Base-by-base conservation (phyloP, 768 basidiomycete species). In the Tricholoma sp. region DNA sequence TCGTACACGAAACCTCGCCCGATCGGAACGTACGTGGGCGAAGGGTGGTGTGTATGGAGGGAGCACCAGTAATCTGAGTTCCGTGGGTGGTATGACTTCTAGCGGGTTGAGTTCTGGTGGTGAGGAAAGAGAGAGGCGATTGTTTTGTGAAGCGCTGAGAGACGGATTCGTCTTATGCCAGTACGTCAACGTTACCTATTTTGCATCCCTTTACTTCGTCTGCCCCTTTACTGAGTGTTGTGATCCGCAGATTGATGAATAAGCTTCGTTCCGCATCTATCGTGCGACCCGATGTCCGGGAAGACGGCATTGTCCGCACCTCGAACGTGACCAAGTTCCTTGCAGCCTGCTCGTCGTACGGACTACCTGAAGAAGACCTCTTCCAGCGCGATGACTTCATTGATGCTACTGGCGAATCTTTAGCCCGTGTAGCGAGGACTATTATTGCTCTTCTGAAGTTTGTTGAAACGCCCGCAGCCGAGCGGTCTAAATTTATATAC, bases 151-250 rank as follows among this genome's bases (percentile, higher is more conserved):
- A 53, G 84, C 89, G 0, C 67, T 95, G 54, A 73, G 84, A 63
- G 94, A 96, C 72, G 94, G 94, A 1, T 88, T 85, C 68, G 81
- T 95, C 18, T 78, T 96, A 20, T 94, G 94, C 84, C 86, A 91
- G 94, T 95, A 66, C 74, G 93, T 85, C 34, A 59, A 47, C 52
- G 39, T 50, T 55, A 17, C 49, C 20, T 36, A 53, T 61, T 51
- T 41, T 66, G 54, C 57, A 44, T 64, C 45, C 63, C 58, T 63
- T 29, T 52, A n/a, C 36, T 48, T 47, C 20, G 32, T 50, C 29
- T 17, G 53, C 50, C 42, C 55, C 24, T 24, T 52, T 51, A 53
- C 57, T 63, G 37, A 61, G 53, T 32, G 50, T 32, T 24, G 39
- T 54, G 44, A 44, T 50, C 58, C 51, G 7, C 64, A 94, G 92